Conservation (phyloP, 306 rosid species). For the Citrullus mucosospermus region DNA sequence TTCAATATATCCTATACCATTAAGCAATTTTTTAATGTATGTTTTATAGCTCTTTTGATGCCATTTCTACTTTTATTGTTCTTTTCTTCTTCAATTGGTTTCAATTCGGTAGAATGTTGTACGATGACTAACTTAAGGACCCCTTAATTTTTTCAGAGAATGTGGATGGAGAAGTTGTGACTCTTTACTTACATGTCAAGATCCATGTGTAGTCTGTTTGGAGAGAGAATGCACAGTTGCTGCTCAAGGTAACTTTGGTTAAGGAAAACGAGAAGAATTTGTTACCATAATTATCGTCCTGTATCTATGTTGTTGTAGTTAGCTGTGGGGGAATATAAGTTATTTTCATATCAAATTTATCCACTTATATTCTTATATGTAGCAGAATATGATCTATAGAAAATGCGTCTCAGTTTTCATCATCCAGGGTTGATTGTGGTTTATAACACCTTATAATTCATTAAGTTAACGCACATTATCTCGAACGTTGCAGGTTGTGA, state of each 20-base stretch:
- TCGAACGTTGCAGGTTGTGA: conserved; percentile 55
- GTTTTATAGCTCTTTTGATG: background rate
- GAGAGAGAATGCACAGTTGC: conserved; percentile 85
- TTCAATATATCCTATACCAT: background rate
- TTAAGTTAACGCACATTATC: background rate
- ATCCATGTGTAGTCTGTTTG: conserved; percentile 92
- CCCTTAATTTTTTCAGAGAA: conserved; percentile 34
- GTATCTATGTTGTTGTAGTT: background rate
- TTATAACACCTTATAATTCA: background rate
- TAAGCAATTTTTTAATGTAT: background rate
- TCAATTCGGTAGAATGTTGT: background rate
- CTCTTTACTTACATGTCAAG: conserved; percentile 45
- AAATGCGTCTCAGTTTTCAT: no score
- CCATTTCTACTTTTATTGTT: background rate
- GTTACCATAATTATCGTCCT: background rate
- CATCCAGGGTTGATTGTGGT: background rate
- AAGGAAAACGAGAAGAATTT: background rate
- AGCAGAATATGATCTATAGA: no score
- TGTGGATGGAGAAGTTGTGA: conserved; percentile 78
- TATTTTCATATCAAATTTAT: no score
- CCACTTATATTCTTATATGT: no score
- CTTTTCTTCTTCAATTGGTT: background rate
- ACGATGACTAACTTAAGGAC: background rate
- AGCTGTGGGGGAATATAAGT: background rate
- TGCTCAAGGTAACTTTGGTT: conserved; percentile 54